Conservation (phyloP, 2,329 filamentous ascomycete genomes). For the Chaetomium sp. region DNA sequence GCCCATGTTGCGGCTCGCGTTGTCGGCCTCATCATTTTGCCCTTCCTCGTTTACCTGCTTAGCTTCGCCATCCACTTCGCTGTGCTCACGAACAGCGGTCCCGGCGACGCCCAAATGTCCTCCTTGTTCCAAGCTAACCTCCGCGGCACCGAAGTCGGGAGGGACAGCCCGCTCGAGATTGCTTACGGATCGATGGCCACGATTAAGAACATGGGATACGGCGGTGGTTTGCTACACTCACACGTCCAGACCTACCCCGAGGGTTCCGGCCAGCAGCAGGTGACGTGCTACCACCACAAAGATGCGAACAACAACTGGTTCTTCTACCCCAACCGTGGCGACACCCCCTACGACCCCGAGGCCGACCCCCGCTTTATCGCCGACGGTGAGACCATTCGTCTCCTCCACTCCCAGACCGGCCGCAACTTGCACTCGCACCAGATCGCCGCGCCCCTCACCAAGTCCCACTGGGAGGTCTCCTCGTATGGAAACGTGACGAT, state of each 20-base stretch:
- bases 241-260: constrained; percentile 95
- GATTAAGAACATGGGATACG: constrained; percentile 99
- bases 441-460: constrained; percentile 81
- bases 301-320: constrained; percentile 99
- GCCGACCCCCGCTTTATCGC: constrained; percentile 69
- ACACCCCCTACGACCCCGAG: constrained; percentile 65
- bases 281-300: constrained; percentile 99
- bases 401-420: constrained; percentile 92
- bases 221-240: constrained; percentile 84
- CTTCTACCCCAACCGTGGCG: constrained; percentile 85
- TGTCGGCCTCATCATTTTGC: constrained; percentile 80
- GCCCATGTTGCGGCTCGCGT: constrained; percentile 76
- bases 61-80: constrained; percentile 94
- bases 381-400: constrained; percentile 70
- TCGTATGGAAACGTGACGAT: constrained; percentile 93
- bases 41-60: constrained; percentile 86
- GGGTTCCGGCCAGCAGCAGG: constrained; percentile 88
- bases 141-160: constrained; percentile 85
- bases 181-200: constrained; percentile 84
- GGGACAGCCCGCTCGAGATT: constrained; percentile 88
- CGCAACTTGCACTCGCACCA: constrained; percentile 95
- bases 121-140: constrained; percentile 98
- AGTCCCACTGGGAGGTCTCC: constrained; percentile 87
- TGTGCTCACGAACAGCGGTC: constrained; percentile 86
- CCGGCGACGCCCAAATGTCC: constrained; percentile 99